A percentile compares a stretch with the other conserved stretches of the same genome.
phyloP scores from a whole-genome alignment of 495 filamentous ascomycete genomes.

The Umbilicaria muhlenbergii region DNA sequence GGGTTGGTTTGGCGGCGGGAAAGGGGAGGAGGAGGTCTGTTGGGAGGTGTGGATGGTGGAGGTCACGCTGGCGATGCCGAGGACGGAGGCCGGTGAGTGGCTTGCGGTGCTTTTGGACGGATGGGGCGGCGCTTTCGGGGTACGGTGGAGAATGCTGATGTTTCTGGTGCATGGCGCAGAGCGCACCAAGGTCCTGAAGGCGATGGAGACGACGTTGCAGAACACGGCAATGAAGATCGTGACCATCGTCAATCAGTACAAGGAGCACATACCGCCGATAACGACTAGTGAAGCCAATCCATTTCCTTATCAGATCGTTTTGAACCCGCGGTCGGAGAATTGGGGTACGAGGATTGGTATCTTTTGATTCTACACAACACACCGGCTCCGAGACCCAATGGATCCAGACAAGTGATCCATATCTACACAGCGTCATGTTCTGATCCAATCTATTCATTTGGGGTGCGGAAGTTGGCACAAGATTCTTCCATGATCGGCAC shows the following conservation, averaged over 20 bases:
- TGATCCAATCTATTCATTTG: too few species aligned
- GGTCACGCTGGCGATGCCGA: constrained; percentile 75
- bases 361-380: constrained; percentile 30
- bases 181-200: constrained; percentile 67
- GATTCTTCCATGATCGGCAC: too few species aligned
- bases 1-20: constrained; percentile 50
- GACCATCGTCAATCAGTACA: constrained; percentile 67
- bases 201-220: constrained; percentile 74
- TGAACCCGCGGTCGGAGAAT: constrained; percentile 62
- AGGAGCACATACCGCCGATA: constrained; percentile 95
- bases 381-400: not conserved
- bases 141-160: not conserved
- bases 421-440: too few species aligned
- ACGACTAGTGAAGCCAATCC: constrained; percentile 85
- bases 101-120: not conserved
- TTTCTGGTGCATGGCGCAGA: constrained; percentile 31
- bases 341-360: constrained; percentile 73
- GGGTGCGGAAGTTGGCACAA: too few species aligned
- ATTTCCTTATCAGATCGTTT: constrained; percentile 82
- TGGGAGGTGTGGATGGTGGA: constrained; percentile 95
- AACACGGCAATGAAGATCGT: constrained; percentile 80
- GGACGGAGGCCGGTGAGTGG: constrained; percentile 69
- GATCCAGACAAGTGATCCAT: not conserved
- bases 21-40: constrained; percentile 79
- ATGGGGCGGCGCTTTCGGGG: too few species aligned